Base-by-base conservation (phyloP, 768 basidiomycete species). In the Lactarius indigo region DNA sequence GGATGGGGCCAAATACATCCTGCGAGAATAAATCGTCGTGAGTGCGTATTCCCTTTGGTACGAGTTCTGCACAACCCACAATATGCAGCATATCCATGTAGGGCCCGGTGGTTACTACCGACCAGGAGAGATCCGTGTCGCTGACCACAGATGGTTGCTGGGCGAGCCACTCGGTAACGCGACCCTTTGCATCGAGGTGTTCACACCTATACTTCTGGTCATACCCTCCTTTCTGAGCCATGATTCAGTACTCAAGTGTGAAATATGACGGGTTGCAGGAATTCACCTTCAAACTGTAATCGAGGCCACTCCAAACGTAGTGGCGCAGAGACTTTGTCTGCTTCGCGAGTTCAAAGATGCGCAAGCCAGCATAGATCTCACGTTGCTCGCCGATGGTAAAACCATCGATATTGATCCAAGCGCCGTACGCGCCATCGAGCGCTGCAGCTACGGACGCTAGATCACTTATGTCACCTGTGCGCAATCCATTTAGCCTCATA, bases 1-100 rank as follows among this genome's bases (percentile, higher is more conserved):
- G 56, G 13, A 72, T 13, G 13, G 75, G 75, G 1, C 73, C 70
- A 23, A 75, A 64, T 42, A 72, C 60, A 35, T 5, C 31, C 70
- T 73, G 52, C 3, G 37, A 23, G 31, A 54, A 33, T 9, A 18
- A 17, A 26, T 26, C 23, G 50, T 26, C 23, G 13, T 52, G 37
- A 50, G 28, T 31, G 18, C 42, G 10, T 26, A 20, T 17, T 42
- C 59, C 2, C 31, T 41, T n/a, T n/a, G n/a, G n/a, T n/a, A n/a
- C 31, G 20, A 12, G 23, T 59, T 50, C 12, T 8, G 33, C 18
- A 52, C 18, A 33, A 62, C 78, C 28, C 58, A 81, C 80, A 39
- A 72, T 74, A 44, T 76, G 72, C n/a, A 80, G 73, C 76, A 80
- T 79, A 55, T 81, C 79, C 69, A 80, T 76, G 68, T 81, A 81